Base-by-base conservation (phyloP, 768 basidiomycete genomes). In the Lactarius evosmus region DNA sequence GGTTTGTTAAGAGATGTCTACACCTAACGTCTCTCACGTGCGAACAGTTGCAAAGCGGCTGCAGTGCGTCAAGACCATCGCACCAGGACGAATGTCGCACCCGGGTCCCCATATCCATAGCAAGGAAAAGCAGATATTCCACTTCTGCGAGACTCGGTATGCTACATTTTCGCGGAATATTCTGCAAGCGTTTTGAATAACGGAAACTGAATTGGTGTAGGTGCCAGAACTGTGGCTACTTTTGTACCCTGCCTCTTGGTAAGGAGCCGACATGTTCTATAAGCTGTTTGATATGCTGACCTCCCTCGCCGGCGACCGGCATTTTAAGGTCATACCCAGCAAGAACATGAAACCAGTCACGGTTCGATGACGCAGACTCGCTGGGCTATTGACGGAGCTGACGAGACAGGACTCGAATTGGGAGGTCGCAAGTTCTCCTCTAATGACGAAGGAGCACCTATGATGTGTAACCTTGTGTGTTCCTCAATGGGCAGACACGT, bases 381-480 rank as follows among this genome's bases (percentile, higher is more conserved):
- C 40, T 87, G 86, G 86, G 75, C 80, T 0, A 69, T 86, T 2
- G 83, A 85, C 53, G 83, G 82, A 1, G 78, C 79, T 1, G 80
- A 84, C 19, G 82, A 78, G 12, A 75, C 76, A 1, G 71, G 74
- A 1, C 58, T 85, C 0, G 86, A 86, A 65, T 74, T 86, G 4
- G 78, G 81, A 59, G 85, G 85, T 4, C 78, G 78, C 60, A 81
- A 77, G 61, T 87, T 83, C 69, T 81, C 78, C 19, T 65, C 79
- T 0, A 77, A 79, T 27, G 83, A 84, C 56, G 81, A 83, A 40
- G 84, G 85, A 4, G 83, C 83, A 0, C 85, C 85, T 0, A 83
- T 86, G 82, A 77, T 86, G 76, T 86, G 86, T 69, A 85, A 78
- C 54, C 74, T 85, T 7, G 70, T 83, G 29, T 87, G 84, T 65